A percentile compares a stretch with the other conserved stretches of the same genome.
These are phyloP conservation scores for Mortierella hygrophila DNA, from an alignment of 192 early-diverging fungal genomes.

Conservation along the genomic window DNA sequence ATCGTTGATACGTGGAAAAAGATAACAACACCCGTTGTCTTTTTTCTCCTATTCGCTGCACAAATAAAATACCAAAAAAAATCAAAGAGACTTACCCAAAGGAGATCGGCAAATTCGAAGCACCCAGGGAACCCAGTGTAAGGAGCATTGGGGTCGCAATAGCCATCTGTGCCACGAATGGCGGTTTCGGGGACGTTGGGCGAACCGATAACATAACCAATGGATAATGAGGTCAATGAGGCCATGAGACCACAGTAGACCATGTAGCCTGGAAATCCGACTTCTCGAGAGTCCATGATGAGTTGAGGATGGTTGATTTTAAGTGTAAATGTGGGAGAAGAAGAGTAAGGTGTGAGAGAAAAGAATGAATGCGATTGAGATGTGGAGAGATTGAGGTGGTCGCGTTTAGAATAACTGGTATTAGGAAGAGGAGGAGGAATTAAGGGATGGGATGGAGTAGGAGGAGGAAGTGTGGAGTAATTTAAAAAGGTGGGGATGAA, in stretches of 20 bases:
- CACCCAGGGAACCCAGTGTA: constrained; percentile 28
- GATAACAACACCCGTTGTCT: neutral
- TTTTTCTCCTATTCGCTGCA: no score
- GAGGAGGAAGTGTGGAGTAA: neutral
- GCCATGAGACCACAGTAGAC: constrained; percentile 55
- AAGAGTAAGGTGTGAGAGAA: neutral
- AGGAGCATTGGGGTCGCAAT: constrained; percentile 14
- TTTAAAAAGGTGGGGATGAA: neutral
- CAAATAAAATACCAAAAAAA: no score
- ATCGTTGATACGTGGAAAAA: neutral
- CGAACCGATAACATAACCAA: constrained; percentile 61
- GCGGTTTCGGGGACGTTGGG: constrained; percentile 59
- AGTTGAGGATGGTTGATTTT: neutral
- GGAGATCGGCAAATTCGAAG: constrained; percentile 33
- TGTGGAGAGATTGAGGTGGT: neutral
- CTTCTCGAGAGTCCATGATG: constrained; percentile 59
- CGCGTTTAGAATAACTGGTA: neutral
- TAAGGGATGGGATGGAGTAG: neutral
- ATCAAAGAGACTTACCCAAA: constrained; percentile 39
- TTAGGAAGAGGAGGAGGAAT: neutral
- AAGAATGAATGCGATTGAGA: neutral
- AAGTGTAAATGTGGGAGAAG: neutral
- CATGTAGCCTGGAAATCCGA: constrained; percentile 56
- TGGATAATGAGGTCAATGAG: constrained; percentile 57
- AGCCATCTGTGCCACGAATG: constrained; percentile 46